A percentile compares a stretch with the other conserved stretches of the same genome.
phyloP scores from a whole-genome alignment of 495 filamentous ascomycete species.

The Platismatia glauca region DNA sequence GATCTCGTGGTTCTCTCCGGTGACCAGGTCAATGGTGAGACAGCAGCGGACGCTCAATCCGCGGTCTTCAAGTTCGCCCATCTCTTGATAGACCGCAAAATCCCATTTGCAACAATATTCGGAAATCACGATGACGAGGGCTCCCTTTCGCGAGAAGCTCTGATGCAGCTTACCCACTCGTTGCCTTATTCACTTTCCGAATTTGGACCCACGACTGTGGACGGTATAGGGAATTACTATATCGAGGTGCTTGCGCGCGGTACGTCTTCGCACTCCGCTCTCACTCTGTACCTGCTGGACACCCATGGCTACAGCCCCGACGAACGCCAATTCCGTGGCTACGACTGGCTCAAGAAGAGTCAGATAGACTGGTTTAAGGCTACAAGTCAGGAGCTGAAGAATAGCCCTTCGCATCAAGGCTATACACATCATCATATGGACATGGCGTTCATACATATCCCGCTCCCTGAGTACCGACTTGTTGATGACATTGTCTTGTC shows the following conservation, averaged over 20 bases:
- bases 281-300: constrained; percentile 90
- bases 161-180: constrained; percentile 77
- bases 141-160: constrained; percentile 59
- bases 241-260: constrained; percentile 81
- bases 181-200: constrained; percentile 82
- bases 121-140: constrained; percentile 98
- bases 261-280: constrained; percentile 61
- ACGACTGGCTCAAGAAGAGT: constrained; percentile 90
- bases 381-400: constrained; percentile 58
- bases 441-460: constrained; percentile 96
- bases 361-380: constrained; percentile 92
- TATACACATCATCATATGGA: constrained; percentile 92
- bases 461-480: constrained; percentile 74
- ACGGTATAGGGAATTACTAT: constrained; percentile 90
- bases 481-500: constrained; percentile 37
- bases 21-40: constrained; percentile 93
- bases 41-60: constrained; percentile 81
- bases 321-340: constrained; percentile 73
- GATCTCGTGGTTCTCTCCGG: constrained; percentile 85
- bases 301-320: constrained; percentile 89
- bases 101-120: constrained; percentile 90
- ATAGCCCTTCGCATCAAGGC: constrained; percentile 56
- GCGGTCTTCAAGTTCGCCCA: constrained; percentile 92
- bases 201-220: constrained; percentile 71
- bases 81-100: constrained; percentile 72